Percentiles rank a stretch among this genome's conserved stretches.
phyloP scores from a whole-genome alignment of 345 rosid species.

The Jatropha curcas region DNA sequence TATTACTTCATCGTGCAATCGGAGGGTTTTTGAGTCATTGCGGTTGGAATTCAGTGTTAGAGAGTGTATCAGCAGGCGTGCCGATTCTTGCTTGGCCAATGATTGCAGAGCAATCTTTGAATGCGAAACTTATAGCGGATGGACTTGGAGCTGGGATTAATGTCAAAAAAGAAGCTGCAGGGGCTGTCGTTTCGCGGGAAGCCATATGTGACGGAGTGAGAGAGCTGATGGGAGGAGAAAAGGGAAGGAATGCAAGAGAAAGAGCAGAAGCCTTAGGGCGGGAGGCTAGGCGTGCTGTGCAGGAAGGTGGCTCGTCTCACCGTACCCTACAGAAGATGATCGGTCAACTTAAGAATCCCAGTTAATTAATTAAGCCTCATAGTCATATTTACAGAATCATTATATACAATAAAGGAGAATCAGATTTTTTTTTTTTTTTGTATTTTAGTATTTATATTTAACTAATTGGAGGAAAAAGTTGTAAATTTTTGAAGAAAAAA shows the following conservation, averaged over 20 bases:
- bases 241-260: slow-evolving; percentile 21
- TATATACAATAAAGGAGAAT: no score
- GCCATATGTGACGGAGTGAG: slow-evolving; percentile 22
- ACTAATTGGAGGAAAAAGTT: no score
- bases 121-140: slow-evolving; percentile 22
- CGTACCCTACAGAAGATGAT: slow-evolving; percentile 15
- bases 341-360: slow-evolving; percentile 10
- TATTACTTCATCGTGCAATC: slow-evolving; percentile 14
- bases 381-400: no score
- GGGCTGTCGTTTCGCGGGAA: slow-evolving; percentile 1
- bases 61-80: slow-evolving; percentile 21
- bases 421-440: no score
- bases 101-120: slow-evolving; percentile 30
- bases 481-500: no score
- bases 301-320: slow-evolving; percentile 19
- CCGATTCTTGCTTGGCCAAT: slow-evolving; percentile 30
- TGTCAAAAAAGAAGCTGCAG: not conserved
- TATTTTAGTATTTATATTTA: no score
- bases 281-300: slow-evolving; percentile 20
- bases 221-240: slow-evolving; percentile 26
- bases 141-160: slow-evolving; percentile 28
- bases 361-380: no score
- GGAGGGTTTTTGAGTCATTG: slow-evolving; percentile 34
- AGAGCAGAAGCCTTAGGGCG: slow-evolving; percentile 19
- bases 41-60: slow-evolving; percentile 27